phyloP scores from a whole-genome alignment of 176 grass and related monocot genomes.

The Musa acuminata region DNA sequence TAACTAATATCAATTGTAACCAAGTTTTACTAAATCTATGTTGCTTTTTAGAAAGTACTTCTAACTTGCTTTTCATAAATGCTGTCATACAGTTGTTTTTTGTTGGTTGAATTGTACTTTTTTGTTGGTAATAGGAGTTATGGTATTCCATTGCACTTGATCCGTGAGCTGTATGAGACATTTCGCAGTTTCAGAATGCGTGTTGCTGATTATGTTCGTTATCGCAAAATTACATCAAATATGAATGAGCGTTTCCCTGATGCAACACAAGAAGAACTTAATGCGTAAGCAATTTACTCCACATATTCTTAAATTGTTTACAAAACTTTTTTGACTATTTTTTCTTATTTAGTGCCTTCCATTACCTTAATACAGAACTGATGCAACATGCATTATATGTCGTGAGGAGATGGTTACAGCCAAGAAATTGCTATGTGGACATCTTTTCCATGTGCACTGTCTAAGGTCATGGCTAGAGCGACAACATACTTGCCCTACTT shows the following conservation, averaged over 20 bases:
- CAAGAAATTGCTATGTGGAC: constrained; percentile 86
- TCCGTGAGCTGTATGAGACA: constrained; percentile 90
- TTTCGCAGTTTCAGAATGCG: constrained; percentile 87
- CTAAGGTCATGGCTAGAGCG: constrained; percentile 91
- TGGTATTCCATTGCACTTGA: constrained; percentile 89
- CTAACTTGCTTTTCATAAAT: background rate
- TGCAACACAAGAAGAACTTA: constrained; percentile 69
- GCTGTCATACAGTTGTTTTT: background rate
- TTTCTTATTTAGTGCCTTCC: background rate
- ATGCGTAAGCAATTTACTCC: constrained; percentile 43
- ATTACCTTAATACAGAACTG: constrained; percentile 37
- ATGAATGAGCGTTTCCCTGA: constrained; percentile 97
- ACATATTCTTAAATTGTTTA: background rate
- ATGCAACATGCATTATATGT: constrained; percentile 97
- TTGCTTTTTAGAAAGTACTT: too few species aligned
- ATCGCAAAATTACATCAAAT: constrained; percentile 93
- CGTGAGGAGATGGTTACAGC: constrained; percentile 92
- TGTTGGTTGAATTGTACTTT: background rate
- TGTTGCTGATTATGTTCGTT: constrained; percentile 74
- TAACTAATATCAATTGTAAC: too few species aligned
- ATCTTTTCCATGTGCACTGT: constrained; percentile 94
- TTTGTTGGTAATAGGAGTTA: constrained; percentile 69
- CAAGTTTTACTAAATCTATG: too few species aligned
- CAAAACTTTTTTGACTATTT: background rate
- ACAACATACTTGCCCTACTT: constrained; percentile 92